A percentile compares a stretch with the other conserved stretches of the same genome.
These are phyloP conservation scores for Trapa incisa DNA, from an alignment of 345 rosid genomes.

Conservation along the genomic window DNA sequence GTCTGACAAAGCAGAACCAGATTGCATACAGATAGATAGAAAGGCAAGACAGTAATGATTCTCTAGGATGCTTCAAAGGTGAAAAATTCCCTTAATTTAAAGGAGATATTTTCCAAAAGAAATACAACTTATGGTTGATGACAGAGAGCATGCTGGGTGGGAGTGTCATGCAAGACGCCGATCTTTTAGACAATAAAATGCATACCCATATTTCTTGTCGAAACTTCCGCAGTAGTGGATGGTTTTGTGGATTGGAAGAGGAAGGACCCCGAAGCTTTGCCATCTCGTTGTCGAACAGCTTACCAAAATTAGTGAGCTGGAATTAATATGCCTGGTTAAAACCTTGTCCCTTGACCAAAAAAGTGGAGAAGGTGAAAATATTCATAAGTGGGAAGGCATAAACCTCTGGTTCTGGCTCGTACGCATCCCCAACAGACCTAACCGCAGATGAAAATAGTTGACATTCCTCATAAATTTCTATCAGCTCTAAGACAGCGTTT, in stretches of 20 bases:
- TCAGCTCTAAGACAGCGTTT: conserved; percentile 44
- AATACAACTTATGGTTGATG: not conserved
- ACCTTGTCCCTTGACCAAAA: not conserved
- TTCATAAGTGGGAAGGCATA: not conserved
- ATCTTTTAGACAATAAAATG: not conserved
- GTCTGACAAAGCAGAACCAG: not conserved
- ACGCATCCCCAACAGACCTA: conserved; percentile 45
- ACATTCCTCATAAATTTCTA: conserved; percentile 40
- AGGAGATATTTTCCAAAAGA: not conserved
- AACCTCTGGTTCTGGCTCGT: conserved; percentile 57
- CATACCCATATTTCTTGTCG: conserved; percentile 80
- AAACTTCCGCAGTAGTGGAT: conserved; percentile 53
- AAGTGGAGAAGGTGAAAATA: conserved; percentile 3
- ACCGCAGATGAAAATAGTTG: conserved; percentile 36
- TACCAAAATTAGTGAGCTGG: conserved; percentile 70
- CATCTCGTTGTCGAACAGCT: conserved; percentile 51
- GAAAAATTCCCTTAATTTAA: not conserved
- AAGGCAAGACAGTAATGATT: not conserved
- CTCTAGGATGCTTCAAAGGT: not conserved
- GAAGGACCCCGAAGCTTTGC: conserved; percentile 34
- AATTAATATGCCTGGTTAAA: conserved; percentile 12
- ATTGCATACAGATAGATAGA: not conserved
- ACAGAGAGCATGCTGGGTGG: not conserved
- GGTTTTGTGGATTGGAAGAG: conserved; percentile 30
- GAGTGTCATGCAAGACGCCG: not conserved